Conservation (phyloP, 2,329 filamentous ascomycete species). For the Diaporthe ampelina region DNA sequence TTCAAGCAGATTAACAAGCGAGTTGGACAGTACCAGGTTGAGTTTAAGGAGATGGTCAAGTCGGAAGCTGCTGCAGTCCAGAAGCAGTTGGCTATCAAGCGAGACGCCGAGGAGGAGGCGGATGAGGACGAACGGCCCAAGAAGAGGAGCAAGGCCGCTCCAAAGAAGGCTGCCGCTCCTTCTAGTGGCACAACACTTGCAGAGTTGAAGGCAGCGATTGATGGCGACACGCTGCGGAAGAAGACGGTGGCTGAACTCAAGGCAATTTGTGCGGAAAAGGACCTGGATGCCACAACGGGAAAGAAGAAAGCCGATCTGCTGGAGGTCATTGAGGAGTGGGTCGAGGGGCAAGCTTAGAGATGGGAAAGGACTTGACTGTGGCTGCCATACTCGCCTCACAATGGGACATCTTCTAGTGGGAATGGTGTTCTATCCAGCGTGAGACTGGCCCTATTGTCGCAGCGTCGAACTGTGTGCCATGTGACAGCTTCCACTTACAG, state of each 20-base stretch:
- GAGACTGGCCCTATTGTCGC: background rate
- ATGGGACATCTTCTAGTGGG: background rate
- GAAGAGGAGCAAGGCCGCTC: slow-evolving; percentile 59
- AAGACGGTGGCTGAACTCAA: slow-evolving; percentile 69
- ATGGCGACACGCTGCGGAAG: slow-evolving; percentile 63
- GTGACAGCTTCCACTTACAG: background rate
- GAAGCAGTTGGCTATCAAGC: slow-evolving; percentile 62
- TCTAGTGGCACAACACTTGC: slow-evolving; percentile 57
- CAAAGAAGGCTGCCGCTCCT: slow-evolving; percentile 44
- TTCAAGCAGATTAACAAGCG: slow-evolving; percentile 92
- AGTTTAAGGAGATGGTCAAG: slow-evolving; percentile 81
- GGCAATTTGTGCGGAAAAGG: slow-evolving; percentile 61
- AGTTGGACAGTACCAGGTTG: slow-evolving; percentile 81
- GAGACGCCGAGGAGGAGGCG: slow-evolving; percentile 62
- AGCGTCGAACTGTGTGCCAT: background rate
- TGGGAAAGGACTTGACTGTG: background rate
- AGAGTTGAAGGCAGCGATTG: slow-evolving; percentile 61
- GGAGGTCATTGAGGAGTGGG: slow-evolving; percentile 70
- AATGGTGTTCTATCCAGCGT: background rate
- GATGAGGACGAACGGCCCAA: slow-evolving; percentile 55
- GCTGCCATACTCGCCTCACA: background rate
- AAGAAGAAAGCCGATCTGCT: slow-evolving; percentile 68
- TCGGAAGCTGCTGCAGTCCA: slow-evolving; percentile 60
- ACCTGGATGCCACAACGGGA: slow-evolving; percentile 61
- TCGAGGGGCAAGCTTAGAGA: slow-evolving; percentile 52